These are phyloP conservation scores for Myxozyma vanderwaltii DNA, from an alignment of 805 yeast species.

Conservation along the genomic window DNA sequence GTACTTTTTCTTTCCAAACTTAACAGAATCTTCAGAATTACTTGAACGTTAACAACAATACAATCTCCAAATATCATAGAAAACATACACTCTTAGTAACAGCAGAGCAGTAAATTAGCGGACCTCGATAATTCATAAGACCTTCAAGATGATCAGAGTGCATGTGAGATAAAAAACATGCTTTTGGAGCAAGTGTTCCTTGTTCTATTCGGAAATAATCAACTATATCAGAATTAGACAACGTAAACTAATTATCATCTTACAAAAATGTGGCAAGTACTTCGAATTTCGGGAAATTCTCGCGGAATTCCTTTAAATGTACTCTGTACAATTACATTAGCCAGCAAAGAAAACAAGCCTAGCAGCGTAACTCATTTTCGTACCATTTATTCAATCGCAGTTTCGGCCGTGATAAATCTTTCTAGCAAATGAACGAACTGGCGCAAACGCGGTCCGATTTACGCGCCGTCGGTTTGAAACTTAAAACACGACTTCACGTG, in stretches of 20 bases:
- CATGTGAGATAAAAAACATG: slow-evolving; percentile 52
- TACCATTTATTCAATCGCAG: too few relatives aligned
- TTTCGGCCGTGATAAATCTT: too few relatives aligned
- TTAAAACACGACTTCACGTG: slow-evolving; percentile 6
- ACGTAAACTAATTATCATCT: too few relatives aligned
- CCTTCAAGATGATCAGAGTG: slow-evolving; percentile 61
- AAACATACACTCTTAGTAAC: slow-evolving; percentile 42
- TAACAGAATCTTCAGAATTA: slow-evolving; percentile 12
- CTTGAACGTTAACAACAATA: neutral
- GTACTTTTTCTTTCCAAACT: slow-evolving; percentile 5
- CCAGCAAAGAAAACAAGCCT: too few relatives aligned
- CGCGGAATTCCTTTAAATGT: slow-evolving; percentile 49
- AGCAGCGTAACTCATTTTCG: too few relatives aligned
- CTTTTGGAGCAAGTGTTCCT: slow-evolving; percentile 35
- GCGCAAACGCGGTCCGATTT: neutral
- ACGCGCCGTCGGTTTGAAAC: neutral
- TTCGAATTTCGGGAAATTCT: slow-evolving; percentile 54
- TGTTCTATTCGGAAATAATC: slow-evolving; percentile 39
- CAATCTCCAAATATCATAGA: neutral
- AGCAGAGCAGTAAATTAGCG: slow-evolving; percentile 52
- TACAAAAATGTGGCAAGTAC: too few relatives aligned
- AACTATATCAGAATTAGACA: too few relatives aligned
- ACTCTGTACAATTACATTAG: slow-evolving; percentile 20
- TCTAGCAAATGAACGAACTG: too few relatives aligned
- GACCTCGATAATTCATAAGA: slow-evolving; percentile 47